A percentile compares a stretch with the other conserved stretches of the same genome.
Conservation (phyloP, 2,329 filamentous ascomycete genomes). For the Aspergillus sergii region DNA sequence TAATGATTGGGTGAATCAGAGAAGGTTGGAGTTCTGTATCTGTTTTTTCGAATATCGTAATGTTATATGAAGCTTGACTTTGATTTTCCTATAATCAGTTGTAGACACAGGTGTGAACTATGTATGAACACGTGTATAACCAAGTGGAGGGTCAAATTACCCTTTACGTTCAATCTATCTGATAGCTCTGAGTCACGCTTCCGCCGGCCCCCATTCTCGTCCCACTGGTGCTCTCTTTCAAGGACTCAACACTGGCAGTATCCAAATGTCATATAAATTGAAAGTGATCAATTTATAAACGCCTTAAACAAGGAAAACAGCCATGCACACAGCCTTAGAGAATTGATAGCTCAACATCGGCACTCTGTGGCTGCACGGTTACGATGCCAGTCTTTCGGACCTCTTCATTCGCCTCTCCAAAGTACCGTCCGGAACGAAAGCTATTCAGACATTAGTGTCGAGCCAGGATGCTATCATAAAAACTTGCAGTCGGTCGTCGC, state of each 20-base stretch:
- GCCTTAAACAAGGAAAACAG: background rate
- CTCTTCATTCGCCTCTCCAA: conserved; percentile 19
- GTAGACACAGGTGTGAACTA: background rate
- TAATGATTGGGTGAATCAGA: background rate
- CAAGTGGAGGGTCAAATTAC: background rate
- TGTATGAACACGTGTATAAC: background rate
- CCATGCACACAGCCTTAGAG: background rate
- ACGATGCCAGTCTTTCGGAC: conserved; percentile 16
- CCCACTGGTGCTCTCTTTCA: background rate
- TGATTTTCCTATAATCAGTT: background rate
- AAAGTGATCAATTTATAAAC: background rate
- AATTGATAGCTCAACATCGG: conserved; percentile 11
- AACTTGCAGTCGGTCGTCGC: background rate
- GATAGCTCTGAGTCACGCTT: background rate
- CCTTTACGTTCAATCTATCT: background rate
- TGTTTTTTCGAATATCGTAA: conserved; percentile 1
- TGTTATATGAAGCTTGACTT: background rate
- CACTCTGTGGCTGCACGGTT: conserved; percentile 10
- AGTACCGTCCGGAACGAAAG: conserved; percentile 25
- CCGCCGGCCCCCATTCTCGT: background rate
- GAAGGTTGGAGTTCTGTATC: background rate
- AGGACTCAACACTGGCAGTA: background rate
- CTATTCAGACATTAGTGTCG: conserved; percentile 5
- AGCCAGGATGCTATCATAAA: background rate
- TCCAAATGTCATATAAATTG: background rate